Evolutionary conservation across 768 basidiomycete genomes (phyloP).

Genomic region (Tylopilus sp.): DNA sequence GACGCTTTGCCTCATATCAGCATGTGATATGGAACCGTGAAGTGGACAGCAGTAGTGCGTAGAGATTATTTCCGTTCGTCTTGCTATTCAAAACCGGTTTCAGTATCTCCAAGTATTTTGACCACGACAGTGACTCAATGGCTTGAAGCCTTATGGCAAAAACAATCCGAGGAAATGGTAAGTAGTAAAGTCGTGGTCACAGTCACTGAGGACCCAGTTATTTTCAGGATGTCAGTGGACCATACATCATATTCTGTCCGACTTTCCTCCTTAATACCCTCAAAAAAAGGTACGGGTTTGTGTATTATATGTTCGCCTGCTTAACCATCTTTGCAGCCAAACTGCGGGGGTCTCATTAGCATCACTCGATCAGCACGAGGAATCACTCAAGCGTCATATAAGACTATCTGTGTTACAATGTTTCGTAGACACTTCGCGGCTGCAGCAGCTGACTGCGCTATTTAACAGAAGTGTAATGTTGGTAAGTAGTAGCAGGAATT

Average conservation of each 20-base stretch:
- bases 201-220: neutral
- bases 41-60: constrained; percentile 41
- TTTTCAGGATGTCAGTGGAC: constrained; percentile 28
- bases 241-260: constrained; percentile 46
- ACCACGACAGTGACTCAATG: constrained; percentile 43
- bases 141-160: constrained; percentile 50
- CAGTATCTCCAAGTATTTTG: constrained; percentile 34
- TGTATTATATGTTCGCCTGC: neutral
- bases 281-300: constrained; percentile 37
- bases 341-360: constrained; percentile 37
- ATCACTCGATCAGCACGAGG: constrained; percentile 38
- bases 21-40: constrained; percentile 52
- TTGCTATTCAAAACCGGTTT: neutral
- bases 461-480: constrained; percentile 40
- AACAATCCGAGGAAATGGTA: constrained; percentile 6
- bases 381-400: constrained; percentile 37
- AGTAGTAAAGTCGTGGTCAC: neutral
- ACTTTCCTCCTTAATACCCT: constrained; percentile 37
- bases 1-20: constrained; percentile 50
- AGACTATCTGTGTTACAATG: constrained; percentile 39
- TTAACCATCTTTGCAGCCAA: constrained; percentile 35
- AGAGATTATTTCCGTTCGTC: neutral
- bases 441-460: constrained; percentile 40
- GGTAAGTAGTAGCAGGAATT: constrained; percentile 32
- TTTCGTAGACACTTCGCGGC: constrained; percentile 35